Evolutionary conservation across 192 early-diverging fungal species (phyloP).

Genomic region (Irineochytrium annulatum): DNA sequence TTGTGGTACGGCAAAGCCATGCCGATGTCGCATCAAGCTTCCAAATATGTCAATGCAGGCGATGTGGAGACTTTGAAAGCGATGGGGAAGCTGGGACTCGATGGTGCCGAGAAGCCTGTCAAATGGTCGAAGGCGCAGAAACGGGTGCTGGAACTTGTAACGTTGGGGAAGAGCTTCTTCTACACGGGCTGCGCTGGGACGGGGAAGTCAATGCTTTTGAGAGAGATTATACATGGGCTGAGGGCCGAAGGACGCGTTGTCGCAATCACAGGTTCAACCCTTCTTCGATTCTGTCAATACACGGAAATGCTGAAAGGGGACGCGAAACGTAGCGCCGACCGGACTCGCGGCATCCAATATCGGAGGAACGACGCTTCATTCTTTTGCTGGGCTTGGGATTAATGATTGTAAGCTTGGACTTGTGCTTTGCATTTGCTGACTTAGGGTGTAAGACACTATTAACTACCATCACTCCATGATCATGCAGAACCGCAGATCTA

Average conservation of each 20-base stretch:
- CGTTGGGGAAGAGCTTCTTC: slow-evolving; percentile 40
- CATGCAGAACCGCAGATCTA: slow-evolving; percentile 6
- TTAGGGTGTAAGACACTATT: background rate
- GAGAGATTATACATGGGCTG: slow-evolving; percentile 36
- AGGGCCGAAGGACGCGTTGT: slow-evolving; percentile 14
- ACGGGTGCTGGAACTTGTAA: slow-evolving; percentile 31
- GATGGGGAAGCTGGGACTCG: no score
- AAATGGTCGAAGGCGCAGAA: slow-evolving; percentile 27
- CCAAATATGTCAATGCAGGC: no score
- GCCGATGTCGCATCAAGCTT: no score
- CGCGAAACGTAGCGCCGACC: slow-evolving; percentile 30
- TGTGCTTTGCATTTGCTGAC: background rate
- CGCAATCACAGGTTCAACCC: background rate
- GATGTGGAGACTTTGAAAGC: no score
- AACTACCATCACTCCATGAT: slow-evolving; percentile 3
- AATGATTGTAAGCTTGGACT: slow-evolving; percentile 19
- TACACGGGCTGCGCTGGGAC: slow-evolving; percentile 60
- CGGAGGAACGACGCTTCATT: slow-evolving; percentile 53
- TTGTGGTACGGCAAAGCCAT: no score
- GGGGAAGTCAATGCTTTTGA: slow-evolving; percentile 36
- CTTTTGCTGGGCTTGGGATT: slow-evolving; percentile 47
- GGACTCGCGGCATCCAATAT: slow-evolving; percentile 62
- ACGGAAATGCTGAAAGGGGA: background rate
- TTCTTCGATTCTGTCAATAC: background rate
- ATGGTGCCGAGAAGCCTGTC: background rate